Percentiles rank a stretch among this genome's conserved stretches.
phyloP scores from a whole-genome alignment of 1,139 yeast genomes.

The Meyerozyma sp. region DNA sequence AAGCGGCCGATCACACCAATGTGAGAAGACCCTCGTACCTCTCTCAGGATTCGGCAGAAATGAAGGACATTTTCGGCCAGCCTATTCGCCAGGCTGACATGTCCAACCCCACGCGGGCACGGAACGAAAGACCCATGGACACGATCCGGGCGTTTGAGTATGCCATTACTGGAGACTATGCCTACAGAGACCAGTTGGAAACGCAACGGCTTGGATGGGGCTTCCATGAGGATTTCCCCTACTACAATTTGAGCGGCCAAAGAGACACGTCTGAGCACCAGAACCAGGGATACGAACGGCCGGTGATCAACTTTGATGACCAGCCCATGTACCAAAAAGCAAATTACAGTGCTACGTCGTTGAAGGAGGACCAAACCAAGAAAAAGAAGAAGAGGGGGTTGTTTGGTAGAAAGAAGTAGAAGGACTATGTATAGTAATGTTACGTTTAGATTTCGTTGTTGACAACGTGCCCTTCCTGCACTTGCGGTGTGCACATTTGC shows the following conservation, averaged over 20 bases:
- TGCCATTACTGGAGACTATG: constrained; percentile 81
- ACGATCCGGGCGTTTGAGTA: constrained; percentile 91
- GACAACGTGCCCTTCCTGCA: too few relatives aligned
- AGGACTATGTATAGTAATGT: not conserved
- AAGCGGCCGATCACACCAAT: constrained; percentile 40
- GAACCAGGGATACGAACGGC: constrained; percentile 17
- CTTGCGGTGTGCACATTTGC: too few relatives aligned
- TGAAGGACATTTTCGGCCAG: constrained; percentile 81
- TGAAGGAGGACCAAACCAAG: constrained; percentile 28
- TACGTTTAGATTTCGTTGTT: not conserved
- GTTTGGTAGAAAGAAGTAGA: constrained; percentile 55
- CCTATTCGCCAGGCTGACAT: constrained; percentile 71
- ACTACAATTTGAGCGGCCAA: constrained; percentile 23
- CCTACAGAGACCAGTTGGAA: constrained; percentile 76
- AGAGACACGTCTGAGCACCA: constrained; percentile 8
- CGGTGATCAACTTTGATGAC: constrained; percentile 28
- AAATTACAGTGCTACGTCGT: constrained; percentile 39
- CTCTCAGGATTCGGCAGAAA: constrained; percentile 25
- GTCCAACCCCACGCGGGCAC: constrained; percentile 85
- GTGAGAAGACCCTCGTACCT: constrained; percentile 20
- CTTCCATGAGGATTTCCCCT: constrained; percentile 45
- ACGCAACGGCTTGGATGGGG: constrained; percentile 76
- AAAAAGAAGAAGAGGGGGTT: constrained; percentile 61
- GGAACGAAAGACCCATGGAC: constrained; percentile 94
- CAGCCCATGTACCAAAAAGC: constrained; percentile 67